phyloP scores from a whole-genome alignment of 1,284 basidiomycete species.

The Cryptococcus jaspeensis region DNA sequence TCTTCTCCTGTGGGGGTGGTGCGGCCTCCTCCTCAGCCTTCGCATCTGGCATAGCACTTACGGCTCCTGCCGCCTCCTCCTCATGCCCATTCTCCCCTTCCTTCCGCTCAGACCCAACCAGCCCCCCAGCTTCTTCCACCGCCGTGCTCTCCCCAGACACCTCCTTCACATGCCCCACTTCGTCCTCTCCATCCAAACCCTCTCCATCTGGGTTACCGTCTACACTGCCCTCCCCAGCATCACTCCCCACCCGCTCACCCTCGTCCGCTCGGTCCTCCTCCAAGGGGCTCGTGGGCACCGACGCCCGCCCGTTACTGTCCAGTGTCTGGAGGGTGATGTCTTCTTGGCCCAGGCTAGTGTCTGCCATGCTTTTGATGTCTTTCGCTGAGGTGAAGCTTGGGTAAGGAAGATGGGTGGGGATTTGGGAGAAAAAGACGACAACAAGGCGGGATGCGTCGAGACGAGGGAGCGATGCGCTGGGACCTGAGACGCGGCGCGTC shows the following conservation, averaged over 20 bases:
- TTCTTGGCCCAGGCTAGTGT: not conserved
- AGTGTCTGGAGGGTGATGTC: slow-evolving; percentile 2
- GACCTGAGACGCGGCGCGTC: no score
- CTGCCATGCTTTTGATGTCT: not conserved
- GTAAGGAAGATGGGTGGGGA: no score
- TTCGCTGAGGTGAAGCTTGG: no score
- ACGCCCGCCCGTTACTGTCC: not conserved
- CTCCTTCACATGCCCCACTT: no score
- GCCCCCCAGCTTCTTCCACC: not conserved
- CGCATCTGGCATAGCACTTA: no score
- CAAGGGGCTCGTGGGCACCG: not conserved
- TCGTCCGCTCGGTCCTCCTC: not conserved
- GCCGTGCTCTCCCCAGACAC: not conserved
- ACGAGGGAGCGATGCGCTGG: no score
- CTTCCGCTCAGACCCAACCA: not conserved
- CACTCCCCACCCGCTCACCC: no score
- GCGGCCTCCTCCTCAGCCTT: not conserved
- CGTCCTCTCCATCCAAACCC: no score
- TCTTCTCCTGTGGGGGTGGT: not conserved
- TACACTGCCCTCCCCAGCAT: no score
- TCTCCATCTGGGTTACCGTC: no score
- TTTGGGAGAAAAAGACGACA: no score
- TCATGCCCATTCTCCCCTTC: not conserved
- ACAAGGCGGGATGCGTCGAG: no score
- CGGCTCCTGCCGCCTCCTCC: not conserved